Evolutionary conservation across 176 grass and related monocot species (phyloP).

Genomic region (Zoysia japonica): DNA sequence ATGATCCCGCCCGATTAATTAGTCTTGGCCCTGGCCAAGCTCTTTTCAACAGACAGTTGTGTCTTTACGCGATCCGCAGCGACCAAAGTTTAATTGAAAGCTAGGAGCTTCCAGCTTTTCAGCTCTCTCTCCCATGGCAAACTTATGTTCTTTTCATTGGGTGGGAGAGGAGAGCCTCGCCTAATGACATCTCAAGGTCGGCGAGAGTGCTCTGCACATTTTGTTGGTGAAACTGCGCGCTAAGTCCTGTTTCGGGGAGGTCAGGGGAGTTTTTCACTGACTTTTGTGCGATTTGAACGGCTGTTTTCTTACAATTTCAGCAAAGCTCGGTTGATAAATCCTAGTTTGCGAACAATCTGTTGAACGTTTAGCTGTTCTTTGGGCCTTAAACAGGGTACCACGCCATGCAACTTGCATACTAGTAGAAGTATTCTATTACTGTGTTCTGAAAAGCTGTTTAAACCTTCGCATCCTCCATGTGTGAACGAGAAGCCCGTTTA

Average conservation of each 20-base stretch:
- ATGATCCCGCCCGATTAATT: constrained; percentile 33
- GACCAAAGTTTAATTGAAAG: constrained; percentile 42
- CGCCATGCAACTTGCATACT: background rate
- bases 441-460: constrained; percentile 26
- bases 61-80: constrained; percentile 54
- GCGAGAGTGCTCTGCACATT: background rate
- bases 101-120: constrained; percentile 45
- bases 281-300: background rate
- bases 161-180: constrained; percentile 27
- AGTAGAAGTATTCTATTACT: constrained; percentile 1
- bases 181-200: constrained; percentile 22
- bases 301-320: background rate
- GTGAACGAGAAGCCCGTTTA: no score
- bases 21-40: constrained; percentile 26
- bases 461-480: no score
- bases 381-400: background rate
- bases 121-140: background rate
- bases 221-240: background rate
- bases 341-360: background rate
- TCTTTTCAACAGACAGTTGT: constrained; percentile 59
- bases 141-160: constrained; percentile 27
- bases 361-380: background rate
- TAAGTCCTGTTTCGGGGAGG: background rate
- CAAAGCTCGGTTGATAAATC: background rate
- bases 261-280: background rate